Percentiles rank a stretch among this genome's conserved stretches.
Evolutionary conservation across 2,329 filamentous ascomycete species (phyloP).

Genomic region (Ambrosiella beaveri): DNA sequence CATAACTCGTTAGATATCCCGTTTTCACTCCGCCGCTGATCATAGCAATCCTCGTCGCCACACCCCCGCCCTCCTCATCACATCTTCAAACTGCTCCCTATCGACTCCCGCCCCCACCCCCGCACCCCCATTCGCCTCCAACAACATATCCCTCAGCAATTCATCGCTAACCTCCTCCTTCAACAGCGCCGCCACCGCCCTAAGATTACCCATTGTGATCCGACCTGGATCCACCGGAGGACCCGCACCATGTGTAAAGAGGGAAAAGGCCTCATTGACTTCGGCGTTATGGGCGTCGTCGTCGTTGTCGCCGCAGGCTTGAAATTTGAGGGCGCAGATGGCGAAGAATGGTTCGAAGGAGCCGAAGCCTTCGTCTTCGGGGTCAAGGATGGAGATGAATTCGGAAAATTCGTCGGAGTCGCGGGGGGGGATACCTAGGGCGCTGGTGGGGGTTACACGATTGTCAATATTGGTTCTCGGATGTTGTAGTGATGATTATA

Average conservation of each 20-base stretch:
- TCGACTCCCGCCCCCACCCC: slow-evolving; percentile 54
- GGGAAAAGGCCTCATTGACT: slow-evolving; percentile 61
- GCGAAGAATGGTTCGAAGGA: slow-evolving; percentile 69
- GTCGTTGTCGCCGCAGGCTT: slow-evolving; percentile 33
- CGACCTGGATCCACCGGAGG: slow-evolving; percentile 20
- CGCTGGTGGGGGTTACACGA: slow-evolving; percentile 30
- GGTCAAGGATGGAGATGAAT: slow-evolving; percentile 68
- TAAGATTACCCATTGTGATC: slow-evolving; percentile 69
- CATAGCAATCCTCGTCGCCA: slow-evolving; percentile 37
- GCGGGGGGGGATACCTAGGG: slow-evolving; percentile 58
- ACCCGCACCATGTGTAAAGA: slow-evolving; percentile 48
- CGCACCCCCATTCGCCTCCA: slow-evolving; percentile 75
- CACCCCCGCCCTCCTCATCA: slow-evolving; percentile 71
- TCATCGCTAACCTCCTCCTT: slow-evolving; percentile 75
- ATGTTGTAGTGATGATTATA: too few species aligned
- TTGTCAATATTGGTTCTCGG: too few species aligned
- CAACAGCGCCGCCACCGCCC: slow-evolving; percentile 60
- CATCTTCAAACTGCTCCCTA: slow-evolving; percentile 65
- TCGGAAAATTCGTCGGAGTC: slow-evolving; percentile 51
- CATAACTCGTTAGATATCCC: neutral
- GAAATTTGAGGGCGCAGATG: slow-evolving; percentile 74
- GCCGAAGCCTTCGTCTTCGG: slow-evolving; percentile 60
- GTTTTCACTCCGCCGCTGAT: neutral
- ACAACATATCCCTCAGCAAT: slow-evolving; percentile 78
- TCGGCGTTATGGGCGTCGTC: slow-evolving; percentile 43